Percentiles rank a stretch among this genome's conserved stretches.
Conservation (phyloP, 1,284 basidiomycete species). For the Bjerkandera adusta region DNA sequence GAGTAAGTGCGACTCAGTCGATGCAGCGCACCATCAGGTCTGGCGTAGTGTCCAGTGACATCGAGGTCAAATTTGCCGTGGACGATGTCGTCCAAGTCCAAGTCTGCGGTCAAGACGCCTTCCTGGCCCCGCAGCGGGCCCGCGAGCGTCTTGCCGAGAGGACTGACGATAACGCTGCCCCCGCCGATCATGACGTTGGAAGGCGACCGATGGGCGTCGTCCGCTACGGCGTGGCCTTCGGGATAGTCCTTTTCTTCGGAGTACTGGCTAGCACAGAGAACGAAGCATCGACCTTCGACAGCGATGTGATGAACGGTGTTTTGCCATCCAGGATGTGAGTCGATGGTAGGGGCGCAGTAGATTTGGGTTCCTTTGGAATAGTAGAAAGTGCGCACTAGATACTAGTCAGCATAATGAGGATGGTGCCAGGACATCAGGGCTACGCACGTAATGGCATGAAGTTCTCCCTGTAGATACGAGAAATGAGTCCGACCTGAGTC, state of each 20-base stretch:
- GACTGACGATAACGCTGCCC: constrained; percentile 67
- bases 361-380: constrained; percentile 63
- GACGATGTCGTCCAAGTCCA: constrained; percentile 59
- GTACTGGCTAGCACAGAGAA: constrained; percentile 65
- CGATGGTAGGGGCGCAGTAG: constrained; percentile 73
- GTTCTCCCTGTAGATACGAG: constrained; percentile 54
- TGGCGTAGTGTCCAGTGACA: constrained; percentile 67
- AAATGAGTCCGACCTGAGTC: background rate
- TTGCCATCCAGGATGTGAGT: constrained; percentile 62
- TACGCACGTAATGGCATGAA: constrained; percentile 67
- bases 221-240: constrained; percentile 46
- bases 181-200: constrained; percentile 65
- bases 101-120: constrained; percentile 61
- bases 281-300: constrained; percentile 75
- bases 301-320: constrained; percentile 73
- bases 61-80: constrained; percentile 76
- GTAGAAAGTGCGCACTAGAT: constrained; percentile 55
- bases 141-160: constrained; percentile 65
- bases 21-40: constrained; percentile 52
- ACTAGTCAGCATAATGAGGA: background rate
- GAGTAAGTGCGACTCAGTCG: background rate
- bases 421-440: background rate
- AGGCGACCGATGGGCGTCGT: constrained; percentile 37
- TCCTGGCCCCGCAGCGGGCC: constrained; percentile 63
- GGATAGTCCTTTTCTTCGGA: constrained; percentile 64